Base-by-base conservation (phyloP, 495 filamentous ascomycete genomes). In the Neurospora hispaniola region DNA sequence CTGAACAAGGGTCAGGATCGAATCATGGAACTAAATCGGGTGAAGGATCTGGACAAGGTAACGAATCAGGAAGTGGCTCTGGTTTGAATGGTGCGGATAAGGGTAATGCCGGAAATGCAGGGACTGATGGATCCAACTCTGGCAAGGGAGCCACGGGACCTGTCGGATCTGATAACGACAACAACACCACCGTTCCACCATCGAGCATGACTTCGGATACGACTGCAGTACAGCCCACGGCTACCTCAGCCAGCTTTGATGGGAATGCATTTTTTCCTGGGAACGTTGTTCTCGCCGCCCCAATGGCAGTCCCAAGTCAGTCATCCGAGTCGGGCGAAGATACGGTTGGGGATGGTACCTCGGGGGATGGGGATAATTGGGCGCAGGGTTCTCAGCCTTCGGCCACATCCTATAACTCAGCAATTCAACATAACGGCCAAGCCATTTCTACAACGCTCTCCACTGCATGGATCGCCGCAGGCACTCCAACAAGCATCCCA, bases 61-160 rank as follows among this genome's bases (percentile, higher is more conserved):
- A 71, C 5, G 74, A 68, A n/a, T 68, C 73, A 8, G 73, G 59
- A 8, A 42, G n/a, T 9, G 62, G 71, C 35, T 9, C 43, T 39
- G 73, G 72, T 18, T 70, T 73, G 23, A 31, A 14, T 27, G 48
- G 11, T 7, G 48, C 48, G 27, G 54, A 35, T 1, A 66, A 62
- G 54, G 54, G 54, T 18, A 66, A 74, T 20, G 6, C 69, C 1
- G 73, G 40, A 16, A 71, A 73, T 5, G 71, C 71, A 2, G 75
- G 73, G 3, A 62, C n/a, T 18, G 75, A 70, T 7, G 70, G 70
- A 10, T 70, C 23, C 3, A 40, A 40, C 27, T 62, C 66, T 18
- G 72, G 27, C 8, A 5, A 44, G 5, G 69, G 10, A 39, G 68
- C 42, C 44, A 35, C 72, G 69, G 69, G 38, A 42, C 18, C 69